phyloP scores from a whole-genome alignment of 2,329 filamentous ascomycete species.

The Rhexocercosporidium sp. region DNA sequence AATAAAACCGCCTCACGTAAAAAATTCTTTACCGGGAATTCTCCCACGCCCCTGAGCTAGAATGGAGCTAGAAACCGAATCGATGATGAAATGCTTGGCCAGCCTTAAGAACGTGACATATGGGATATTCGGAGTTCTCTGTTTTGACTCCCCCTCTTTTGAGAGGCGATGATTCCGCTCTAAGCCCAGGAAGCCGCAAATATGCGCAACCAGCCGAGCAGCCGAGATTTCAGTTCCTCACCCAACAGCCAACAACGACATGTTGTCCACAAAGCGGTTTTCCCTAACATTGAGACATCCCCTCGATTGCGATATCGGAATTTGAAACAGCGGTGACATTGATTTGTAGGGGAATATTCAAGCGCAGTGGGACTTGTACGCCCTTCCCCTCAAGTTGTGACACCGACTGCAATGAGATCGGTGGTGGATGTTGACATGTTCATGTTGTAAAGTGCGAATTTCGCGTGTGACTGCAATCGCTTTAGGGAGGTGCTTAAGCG shows the following conservation, averaged over 20 bases:
- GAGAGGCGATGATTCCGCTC: too few relatives aligned
- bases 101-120: too few relatives aligned
- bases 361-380: neutral
- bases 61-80: neutral
- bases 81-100: neutral
- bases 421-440: too few relatives aligned
- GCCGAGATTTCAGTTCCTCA: too few relatives aligned
- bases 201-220: too few relatives aligned
- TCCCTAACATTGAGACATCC: neutral
- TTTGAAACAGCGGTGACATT: neutral
- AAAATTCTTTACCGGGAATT: neutral
- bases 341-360: neutral
- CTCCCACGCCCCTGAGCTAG: neutral
- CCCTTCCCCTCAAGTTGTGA: constrained; percentile 1
- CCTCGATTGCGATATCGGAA: constrained; percentile 9
- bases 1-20: neutral
- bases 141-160: neutral
- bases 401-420: too few relatives aligned
- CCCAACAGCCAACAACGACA: too few relatives aligned
- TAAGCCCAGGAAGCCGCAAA: neutral
- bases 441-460: too few relatives aligned
- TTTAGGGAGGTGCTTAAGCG: neutral
- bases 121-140: neutral
- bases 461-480: neutral
- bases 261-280: neutral